A percentile compares a stretch with the other conserved stretches of the same genome.
These are phyloP conservation scores for Hanseniaspora clermontiae DNA, from an alignment of 805 yeast species.

Conservation along the genomic window DNA sequence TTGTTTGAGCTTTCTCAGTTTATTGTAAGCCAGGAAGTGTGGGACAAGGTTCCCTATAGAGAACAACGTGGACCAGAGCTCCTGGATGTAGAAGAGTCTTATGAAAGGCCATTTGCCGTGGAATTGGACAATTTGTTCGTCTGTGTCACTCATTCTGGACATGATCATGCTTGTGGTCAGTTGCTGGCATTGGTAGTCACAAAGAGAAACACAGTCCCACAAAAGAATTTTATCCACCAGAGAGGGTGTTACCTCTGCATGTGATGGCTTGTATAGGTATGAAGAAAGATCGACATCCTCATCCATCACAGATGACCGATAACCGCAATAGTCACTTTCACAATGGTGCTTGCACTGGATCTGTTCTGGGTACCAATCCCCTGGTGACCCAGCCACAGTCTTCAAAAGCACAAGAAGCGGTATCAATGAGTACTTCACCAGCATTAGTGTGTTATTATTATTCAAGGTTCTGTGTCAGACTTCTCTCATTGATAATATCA, in stretches of 20 bases:
- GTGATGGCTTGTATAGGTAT: neutral
- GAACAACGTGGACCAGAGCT: slow-evolving; percentile 65
- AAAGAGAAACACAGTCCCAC: slow-evolving; percentile 70
- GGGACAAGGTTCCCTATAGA: slow-evolving; percentile 60
- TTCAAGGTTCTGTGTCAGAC: no score
- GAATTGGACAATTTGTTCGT: slow-evolving; percentile 55
- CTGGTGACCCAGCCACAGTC: neutral
- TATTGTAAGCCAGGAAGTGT: slow-evolving; percentile 39
- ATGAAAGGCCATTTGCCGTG: slow-evolving; percentile 97
- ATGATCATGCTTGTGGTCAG: slow-evolving; percentile 38
- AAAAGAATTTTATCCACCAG: neutral
- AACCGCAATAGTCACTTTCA: neutral
- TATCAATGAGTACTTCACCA: neutral
- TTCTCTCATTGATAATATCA: no score
- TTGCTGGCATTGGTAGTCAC: slow-evolving; percentile 90
- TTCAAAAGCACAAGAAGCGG: neutral
- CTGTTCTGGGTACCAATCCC: slow-evolving; percentile 12
- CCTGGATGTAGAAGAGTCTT: slow-evolving; percentile 72
- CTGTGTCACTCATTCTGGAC: slow-evolving; percentile 35
- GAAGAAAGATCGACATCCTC: slow-evolving; percentile 1
- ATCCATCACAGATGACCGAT: neutral
- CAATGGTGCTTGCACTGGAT: slow-evolving; percentile 10
- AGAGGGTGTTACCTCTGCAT: neutral
- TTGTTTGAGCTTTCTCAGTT: slow-evolving; percentile 20
- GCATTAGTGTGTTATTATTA: neutral